Percentiles rank a stretch among this genome's conserved stretches.
Evolutionary conservation across 768 basidiomycete species (phyloP).

Genomic region (Paxillus involutus): DNA sequence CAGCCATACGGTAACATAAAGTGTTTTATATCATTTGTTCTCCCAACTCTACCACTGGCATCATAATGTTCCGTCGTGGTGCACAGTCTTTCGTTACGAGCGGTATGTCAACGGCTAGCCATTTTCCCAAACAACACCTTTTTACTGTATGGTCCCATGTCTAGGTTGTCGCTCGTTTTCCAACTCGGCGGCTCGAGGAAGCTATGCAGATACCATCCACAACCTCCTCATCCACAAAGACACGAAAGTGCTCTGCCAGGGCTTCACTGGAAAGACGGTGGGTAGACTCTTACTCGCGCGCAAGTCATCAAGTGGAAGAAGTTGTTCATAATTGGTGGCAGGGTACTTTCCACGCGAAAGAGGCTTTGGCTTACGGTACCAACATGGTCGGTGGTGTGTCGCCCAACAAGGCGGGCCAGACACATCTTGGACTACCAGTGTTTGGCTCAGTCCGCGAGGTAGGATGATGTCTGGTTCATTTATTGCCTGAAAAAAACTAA

Average conservation of each 20-base stretch:
- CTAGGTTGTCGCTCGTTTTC: slow-evolving; percentile 78
- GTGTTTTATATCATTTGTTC: slow-evolving; percentile 4
- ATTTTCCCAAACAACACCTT: not conserved
- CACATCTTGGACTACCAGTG: slow-evolving; percentile 92
- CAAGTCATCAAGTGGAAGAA: not conserved
- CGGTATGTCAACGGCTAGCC: slow-evolving; percentile 38
- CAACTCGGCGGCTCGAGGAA: slow-evolving; percentile 66
- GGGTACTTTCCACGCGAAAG: slow-evolving; percentile 96
- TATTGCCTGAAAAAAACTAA: not conserved
- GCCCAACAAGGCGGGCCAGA: slow-evolving; percentile 94
- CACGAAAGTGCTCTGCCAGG: slow-evolving; percentile 90
- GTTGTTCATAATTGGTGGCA: slow-evolving; percentile 26
- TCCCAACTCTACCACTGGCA: slow-evolving; percentile 11
- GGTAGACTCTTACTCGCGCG: slow-evolving; percentile 16
- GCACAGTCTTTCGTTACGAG: slow-evolving; percentile 53
- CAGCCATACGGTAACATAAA: slow-evolving; percentile 8
- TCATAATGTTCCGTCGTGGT: slow-evolving; percentile 60
- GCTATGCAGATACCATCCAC: slow-evolving; percentile 86
- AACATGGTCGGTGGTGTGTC: slow-evolving; percentile 98
- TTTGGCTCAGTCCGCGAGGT: slow-evolving; percentile 93
- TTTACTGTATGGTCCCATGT: not conserved
- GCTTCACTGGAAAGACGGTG: slow-evolving; percentile 96
- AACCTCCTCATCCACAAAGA: slow-evolving; percentile 94
- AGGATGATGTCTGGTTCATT: slow-evolving; percentile 11
- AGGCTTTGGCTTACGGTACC: slow-evolving; percentile 93